A percentile compares a stretch with the other conserved stretches of the same genome.
These are phyloP conservation scores for Leccinum subrobustum DNA, from an alignment of 1,284 basidiomycete species.

Conservation along the genomic window DNA sequence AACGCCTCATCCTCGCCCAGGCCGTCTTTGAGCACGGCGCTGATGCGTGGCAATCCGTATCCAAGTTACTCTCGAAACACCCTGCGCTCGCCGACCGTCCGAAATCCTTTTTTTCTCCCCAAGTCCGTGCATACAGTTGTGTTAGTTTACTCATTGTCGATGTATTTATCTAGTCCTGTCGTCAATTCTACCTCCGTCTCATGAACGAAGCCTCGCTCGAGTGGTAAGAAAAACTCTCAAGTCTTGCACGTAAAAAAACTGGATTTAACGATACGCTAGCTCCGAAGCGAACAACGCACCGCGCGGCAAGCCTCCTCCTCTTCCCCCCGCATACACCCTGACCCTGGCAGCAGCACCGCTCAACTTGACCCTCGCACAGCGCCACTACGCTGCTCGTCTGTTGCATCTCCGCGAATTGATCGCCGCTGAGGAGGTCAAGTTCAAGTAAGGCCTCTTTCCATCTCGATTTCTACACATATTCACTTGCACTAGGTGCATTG, in stretches of 20 bases:
- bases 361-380: constrained; percentile 72
- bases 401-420: constrained; percentile 71
- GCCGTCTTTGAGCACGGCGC: constrained; percentile 84
- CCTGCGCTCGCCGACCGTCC: constrained; percentile 61
- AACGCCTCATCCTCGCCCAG: constrained; percentile 78
- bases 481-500: constrained; percentile 43
- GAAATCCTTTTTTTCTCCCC: constrained; percentile 62
- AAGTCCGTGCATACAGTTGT: constrained; percentile 41
- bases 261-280: constrained; percentile 25
- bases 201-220: constrained; percentile 69
- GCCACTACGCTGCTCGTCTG: constrained; percentile 67
- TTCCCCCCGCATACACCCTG: not conserved
- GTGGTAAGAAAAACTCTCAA: constrained; percentile 44
- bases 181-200: constrained; percentile 61
- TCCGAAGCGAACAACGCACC: constrained; percentile 40
- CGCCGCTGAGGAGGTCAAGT: constrained; percentile 67
- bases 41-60: constrained; percentile 68
- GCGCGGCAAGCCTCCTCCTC: constrained; percentile 37
- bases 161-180: constrained; percentile 56
- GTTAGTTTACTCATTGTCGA: constrained; percentile 18
- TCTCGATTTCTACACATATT: not conserved
- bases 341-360: constrained; percentile 37
- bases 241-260: not conserved
- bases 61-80: constrained; percentile 64
- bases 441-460: constrained; percentile 54